phyloP scores from a whole-genome alignment of 2,329 filamentous ascomycete genomes.

The Scortechinia acanthostroma region DNA sequence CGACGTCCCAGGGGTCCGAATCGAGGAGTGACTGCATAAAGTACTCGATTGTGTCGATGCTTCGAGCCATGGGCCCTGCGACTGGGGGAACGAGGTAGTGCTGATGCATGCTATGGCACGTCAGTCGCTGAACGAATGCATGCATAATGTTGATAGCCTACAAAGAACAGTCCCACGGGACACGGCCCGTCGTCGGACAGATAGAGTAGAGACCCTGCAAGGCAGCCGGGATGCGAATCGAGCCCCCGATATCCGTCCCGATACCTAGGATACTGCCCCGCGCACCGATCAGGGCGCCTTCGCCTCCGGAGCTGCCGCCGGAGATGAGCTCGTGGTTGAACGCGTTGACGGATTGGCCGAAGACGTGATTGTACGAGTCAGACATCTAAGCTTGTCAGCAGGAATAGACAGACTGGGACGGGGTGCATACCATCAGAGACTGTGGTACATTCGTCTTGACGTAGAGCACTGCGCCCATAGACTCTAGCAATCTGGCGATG shows the following conservation, averaged over 20 bases:
- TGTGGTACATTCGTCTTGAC: slow-evolving; percentile 66
- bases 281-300: slow-evolving; percentile 51
- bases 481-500: slow-evolving; percentile 47
- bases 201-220: slow-evolving; percentile 40
- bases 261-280: slow-evolving; percentile 50
- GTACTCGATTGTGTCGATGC: slow-evolving; percentile 16
- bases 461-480: slow-evolving; percentile 59
- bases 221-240: slow-evolving; percentile 31
- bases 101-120: slow-evolving; percentile 28
- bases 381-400: slow-evolving; percentile 14
- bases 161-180: slow-evolving; percentile 35
- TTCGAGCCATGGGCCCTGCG: slow-evolving; percentile 28
- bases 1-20: neutral
- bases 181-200: slow-evolving; percentile 33
- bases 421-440: slow-evolving; percentile 30
- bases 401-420: slow-evolving; percentile 5
- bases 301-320: slow-evolving; percentile 58
- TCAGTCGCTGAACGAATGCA: too few relatives aligned
- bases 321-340: slow-evolving; percentile 47
- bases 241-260: slow-evolving; percentile 53
- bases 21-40: slow-evolving; percentile 14
- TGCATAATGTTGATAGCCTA: slow-evolving; percentile 18
- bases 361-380: slow-evolving; percentile 54
- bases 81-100: slow-evolving; percentile 30
- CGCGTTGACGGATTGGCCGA: slow-evolving; percentile 56